These are phyloP conservation scores for button mushroom (Agaricus bisporus) DNA, from an alignment of 768 basidiomycete species.

Conservation along the genomic window DNA sequence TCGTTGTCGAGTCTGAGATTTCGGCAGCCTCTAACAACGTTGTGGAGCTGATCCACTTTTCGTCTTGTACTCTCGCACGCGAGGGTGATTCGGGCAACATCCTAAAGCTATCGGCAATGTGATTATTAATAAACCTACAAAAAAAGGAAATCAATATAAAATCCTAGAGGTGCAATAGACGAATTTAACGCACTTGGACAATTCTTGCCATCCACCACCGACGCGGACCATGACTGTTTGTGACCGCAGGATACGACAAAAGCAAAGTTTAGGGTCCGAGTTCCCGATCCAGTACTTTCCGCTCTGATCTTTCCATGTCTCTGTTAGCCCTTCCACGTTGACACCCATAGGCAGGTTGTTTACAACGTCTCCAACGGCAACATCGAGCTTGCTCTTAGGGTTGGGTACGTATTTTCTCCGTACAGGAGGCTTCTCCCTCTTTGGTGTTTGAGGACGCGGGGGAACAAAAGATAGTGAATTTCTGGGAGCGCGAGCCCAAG, in stretches of 20 bases:
- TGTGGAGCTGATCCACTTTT: constrained; percentile 81
- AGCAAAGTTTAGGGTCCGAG: constrained; percentile 84
- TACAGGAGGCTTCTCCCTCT: constrained; percentile 24
- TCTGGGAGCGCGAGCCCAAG: constrained; percentile 66
- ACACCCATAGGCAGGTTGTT: constrained; percentile 84
- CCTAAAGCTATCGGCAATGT: constrained; percentile 80
- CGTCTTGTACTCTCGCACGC: constrained; percentile 45
- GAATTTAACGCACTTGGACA: constrained; percentile 65
- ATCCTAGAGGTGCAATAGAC: not conserved
- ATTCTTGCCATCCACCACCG: constrained; percentile 90
- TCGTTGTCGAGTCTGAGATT: constrained; percentile 14
- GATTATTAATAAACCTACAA: constrained; percentile 75
- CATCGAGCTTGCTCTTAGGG: constrained; percentile 86
- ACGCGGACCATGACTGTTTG: constrained; percentile 96
- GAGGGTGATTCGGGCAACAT: constrained; percentile 63
- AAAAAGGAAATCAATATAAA: constrained; percentile 6
- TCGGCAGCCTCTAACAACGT: constrained; percentile 58
- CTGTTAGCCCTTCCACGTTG: constrained; percentile 73
- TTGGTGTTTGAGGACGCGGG: constrained; percentile 41
- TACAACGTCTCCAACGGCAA: constrained; percentile 88
- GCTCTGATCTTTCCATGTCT: constrained; percentile 88
- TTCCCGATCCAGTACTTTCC: constrained; percentile 97
- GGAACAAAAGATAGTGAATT: constrained; percentile 45
- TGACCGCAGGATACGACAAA: constrained; percentile 85
- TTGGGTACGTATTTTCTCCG: constrained; percentile 79